Evolutionary conservation across 129 eudicot species (phyloP), one percentile per base, ranked within the genome.

Genomic region (Chrysanthemum lavandulifolium): DNA sequence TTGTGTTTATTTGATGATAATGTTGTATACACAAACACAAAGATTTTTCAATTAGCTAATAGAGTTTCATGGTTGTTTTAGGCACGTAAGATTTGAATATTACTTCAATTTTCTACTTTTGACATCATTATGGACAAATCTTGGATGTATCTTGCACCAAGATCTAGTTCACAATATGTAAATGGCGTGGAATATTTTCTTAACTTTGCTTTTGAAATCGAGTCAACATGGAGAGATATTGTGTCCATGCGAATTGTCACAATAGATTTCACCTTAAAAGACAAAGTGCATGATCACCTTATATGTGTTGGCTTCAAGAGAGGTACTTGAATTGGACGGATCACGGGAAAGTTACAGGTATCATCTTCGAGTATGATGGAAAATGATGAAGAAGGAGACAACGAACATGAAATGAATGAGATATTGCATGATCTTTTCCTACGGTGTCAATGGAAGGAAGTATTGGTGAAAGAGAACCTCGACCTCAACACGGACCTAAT

Each of bases 131-230:
- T 9, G 12, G 54, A 50, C 21, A 31, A 31, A 31, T 31, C 36
- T 31, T 31, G 60, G 60, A 55, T 55, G 60, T 55, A 50, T 50
- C 2, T 9, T 13, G 60, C 60, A 55, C 60, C 60, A 55, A 13
- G 18, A n/a, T 0, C 25, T 55, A 55, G 60, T 55, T n/a, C 18
- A 55, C 18, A 55, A 55, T 69, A 69, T 29, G 29, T 16, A 51
- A 31, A 23, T 25, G 48, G 62, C 10, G 74, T 69, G 13, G 33
- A 69, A 8, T 51, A 29, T 48, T 69, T 53, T 69, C 15, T 69
- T 45, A 47, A 69, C 61, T 50, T 47, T 18, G 63, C 74, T 10
- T 19, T 48, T 48, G 11, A 48, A 52, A 31, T 45, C 47, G 1
- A 19, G 40, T 31, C 21, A 49, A 9, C 3, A 69, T 52, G 47